These are phyloP conservation scores for Penicillium sp. DNA, from an alignment of 2,329 filamentous ascomycete genomes.

Conservation along the genomic window DNA sequence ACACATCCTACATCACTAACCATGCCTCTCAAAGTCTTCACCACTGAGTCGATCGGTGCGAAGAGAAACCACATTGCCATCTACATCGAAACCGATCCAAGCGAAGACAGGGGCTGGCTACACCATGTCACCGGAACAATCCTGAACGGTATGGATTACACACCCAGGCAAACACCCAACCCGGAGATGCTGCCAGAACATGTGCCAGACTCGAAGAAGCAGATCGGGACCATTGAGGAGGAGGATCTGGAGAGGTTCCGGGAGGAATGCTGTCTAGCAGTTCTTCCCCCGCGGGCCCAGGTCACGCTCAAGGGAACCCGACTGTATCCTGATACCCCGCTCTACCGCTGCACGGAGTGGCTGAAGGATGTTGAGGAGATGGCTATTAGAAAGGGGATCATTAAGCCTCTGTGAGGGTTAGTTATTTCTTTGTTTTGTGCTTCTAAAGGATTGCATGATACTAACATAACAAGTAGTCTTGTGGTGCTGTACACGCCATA, in stretches of 20 bases:
- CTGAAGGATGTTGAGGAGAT: conserved; percentile 14
- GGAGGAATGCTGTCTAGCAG: conserved; percentile 9
- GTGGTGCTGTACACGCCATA: neutral
- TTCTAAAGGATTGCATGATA: neutral
- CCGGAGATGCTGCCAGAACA: conserved; percentile 5
- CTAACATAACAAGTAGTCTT: neutral
- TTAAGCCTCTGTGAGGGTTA: conserved; percentile 4
- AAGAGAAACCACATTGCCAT: conserved; percentile 16
- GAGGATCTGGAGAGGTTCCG: conserved; percentile 11
- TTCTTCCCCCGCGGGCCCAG: conserved; percentile 13
- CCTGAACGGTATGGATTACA: conserved; percentile 15
- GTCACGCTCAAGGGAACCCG: conserved; percentile 7
- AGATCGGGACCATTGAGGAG: conserved; percentile 13
- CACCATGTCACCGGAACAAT: conserved; percentile 19
- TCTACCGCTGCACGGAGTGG: conserved; percentile 15
- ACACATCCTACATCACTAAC: neutral
- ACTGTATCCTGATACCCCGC: conserved; percentile 11
- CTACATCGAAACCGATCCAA: conserved; percentile 16
- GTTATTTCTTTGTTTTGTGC: neutral
- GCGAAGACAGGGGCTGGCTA: conserved; percentile 3
- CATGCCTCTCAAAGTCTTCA: conserved; percentile 15
- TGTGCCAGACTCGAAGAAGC: conserved; percentile 10
- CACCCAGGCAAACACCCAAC: conserved; percentile 6
- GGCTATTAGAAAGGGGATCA: conserved; percentile 16
- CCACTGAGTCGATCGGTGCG: conserved; percentile 11